Evolutionary conservation across 1,284 basidiomycete species (phyloP).

Genomic region (Ustilago loliicola): DNA sequence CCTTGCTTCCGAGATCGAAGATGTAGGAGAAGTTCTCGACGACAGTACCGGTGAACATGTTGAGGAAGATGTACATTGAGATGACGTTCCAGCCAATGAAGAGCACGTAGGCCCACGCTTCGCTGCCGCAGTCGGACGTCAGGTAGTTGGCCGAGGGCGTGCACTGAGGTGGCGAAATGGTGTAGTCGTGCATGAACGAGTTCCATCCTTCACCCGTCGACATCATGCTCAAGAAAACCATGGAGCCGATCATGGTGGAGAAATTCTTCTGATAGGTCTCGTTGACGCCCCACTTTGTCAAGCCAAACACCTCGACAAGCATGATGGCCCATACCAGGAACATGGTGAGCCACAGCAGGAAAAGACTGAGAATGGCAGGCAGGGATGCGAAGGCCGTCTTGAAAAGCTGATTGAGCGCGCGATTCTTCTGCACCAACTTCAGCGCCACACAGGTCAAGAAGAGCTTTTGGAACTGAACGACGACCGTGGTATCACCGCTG

Average conservation of each 20-base stretch:
- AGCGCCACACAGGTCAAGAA: conserved; percentile 93
- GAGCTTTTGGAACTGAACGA: conserved; percentile 86
- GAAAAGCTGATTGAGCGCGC: conserved; percentile 93
- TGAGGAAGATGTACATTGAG: conserved; percentile 87
- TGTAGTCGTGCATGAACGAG: conserved; percentile 70
- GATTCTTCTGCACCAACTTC: conserved; percentile 91
- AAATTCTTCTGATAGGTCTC: conserved; percentile 85
- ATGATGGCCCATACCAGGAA: conserved; percentile 94
- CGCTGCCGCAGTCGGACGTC: conserved; percentile 89
- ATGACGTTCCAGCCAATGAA: conserved; percentile 97
- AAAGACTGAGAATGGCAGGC: conserved; percentile 86
- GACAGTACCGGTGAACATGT: conserved; percentile 82
- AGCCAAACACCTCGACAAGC: conserved; percentile 89
- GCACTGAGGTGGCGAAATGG: conserved; percentile 82
- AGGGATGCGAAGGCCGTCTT: conserved; percentile 92
- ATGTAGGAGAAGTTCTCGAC: conserved; percentile 98
- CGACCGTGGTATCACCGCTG: conserved; percentile 51
- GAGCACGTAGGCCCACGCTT: conserved; percentile 84
- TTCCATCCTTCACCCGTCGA: conserved; percentile 73
- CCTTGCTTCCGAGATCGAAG: conserved; percentile 88
- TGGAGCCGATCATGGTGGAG: conserved; percentile 80
- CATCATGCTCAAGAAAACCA: conserved; percentile 83
- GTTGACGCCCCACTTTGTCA: conserved; percentile 85
- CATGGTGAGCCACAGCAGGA: conserved; percentile 89
- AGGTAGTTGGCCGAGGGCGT: conserved; percentile 77